These are phyloP conservation scores for Acanthamoeba sp. DNA, from an alignment of 208 protist species.

Conservation along the genomic window DNA sequence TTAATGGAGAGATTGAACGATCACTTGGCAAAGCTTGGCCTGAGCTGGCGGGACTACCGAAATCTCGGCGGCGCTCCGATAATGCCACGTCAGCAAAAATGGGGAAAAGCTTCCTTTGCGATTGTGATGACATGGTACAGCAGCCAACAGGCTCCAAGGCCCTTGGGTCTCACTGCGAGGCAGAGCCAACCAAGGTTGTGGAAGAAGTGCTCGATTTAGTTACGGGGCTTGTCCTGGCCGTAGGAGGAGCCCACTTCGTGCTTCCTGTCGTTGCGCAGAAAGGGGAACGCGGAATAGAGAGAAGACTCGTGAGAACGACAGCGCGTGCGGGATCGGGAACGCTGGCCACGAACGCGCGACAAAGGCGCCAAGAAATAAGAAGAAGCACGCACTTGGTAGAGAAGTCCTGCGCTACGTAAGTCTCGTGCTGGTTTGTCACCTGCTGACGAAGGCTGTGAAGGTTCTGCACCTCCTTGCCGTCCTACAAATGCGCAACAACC, in stretches of 20 bases:
- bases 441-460: slow-evolving; percentile 15
- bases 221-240: slow-evolving; percentile 27
- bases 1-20: too few relatives aligned
- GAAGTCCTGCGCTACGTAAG: neutral
- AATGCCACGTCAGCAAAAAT: neutral
- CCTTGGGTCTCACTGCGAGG: too few relatives aligned
- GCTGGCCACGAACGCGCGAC: too few relatives aligned
- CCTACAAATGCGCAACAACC: too few relatives aligned
- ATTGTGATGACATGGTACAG: too few relatives aligned
- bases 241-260: slow-evolving; percentile 9
- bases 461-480: slow-evolving; percentile 40
- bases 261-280: neutral
- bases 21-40: too few relatives aligned
- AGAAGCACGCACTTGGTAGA: slow-evolving; percentile 16
- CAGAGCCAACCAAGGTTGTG: neutral
- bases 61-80: too few relatives aligned
- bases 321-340: too few relatives aligned
- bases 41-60: neutral
- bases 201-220: neutral
- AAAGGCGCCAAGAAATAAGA: neutral
- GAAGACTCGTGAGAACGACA: neutral
- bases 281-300: neutral
- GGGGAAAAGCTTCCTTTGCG: neutral
- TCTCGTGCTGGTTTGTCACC: slow-evolving; percentile 22
- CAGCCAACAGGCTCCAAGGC: too few relatives aligned